Conservation (phyloP, 192 early-diverging fungal species). For the Coemansia sp. region DNA sequence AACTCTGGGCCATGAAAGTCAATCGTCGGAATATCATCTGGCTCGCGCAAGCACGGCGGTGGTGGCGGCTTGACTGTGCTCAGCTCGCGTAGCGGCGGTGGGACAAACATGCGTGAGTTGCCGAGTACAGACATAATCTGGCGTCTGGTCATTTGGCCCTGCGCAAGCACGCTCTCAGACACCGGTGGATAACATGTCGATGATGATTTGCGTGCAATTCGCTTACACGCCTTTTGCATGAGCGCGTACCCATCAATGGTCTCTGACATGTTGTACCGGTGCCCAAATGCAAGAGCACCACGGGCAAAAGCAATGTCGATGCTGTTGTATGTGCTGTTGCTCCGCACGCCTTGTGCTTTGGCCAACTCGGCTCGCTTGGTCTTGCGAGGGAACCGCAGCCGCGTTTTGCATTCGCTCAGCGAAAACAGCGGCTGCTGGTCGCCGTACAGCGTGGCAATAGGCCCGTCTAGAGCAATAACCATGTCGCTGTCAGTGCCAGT, state of each 20-base stretch:
- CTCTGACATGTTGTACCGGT: conserved; percentile 53
- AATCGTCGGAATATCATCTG: conserved; percentile 50
- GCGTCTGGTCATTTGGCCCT: conserved; percentile 18
- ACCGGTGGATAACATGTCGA: conserved; percentile 34
- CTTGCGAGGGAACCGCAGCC: conserved; percentile 33
- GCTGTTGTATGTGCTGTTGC: conserved; percentile 40
- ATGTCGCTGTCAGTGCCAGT: conserved; percentile 27
- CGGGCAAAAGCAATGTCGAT: conserved; percentile 51
- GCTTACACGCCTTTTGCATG: conserved; percentile 53
- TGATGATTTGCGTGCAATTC: conserved; percentile 46
- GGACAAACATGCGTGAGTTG: conserved; percentile 35
- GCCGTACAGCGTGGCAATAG: conserved; percentile 46
- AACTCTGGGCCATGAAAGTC: conserved; percentile 44
- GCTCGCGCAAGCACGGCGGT: conserved; percentile 31
- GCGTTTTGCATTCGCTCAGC: conserved; percentile 25
- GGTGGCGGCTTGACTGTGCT: conserved; percentile 20
- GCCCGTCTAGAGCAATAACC: conserved; percentile 21
- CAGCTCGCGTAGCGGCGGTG: conserved; percentile 41
- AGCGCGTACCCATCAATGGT: conserved; percentile 52
- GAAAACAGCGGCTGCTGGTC: conserved; percentile 42
- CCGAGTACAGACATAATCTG: conserved; percentile 35
- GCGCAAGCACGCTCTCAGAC: conserved; percentile 17
- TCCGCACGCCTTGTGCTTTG: conserved; percentile 37
- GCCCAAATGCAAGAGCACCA: conserved; percentile 41
- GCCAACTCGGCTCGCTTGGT: conserved; percentile 32